These are phyloP conservation scores for Aspergillus felis DNA, from an alignment of 2,329 filamentous ascomycete species.

Conservation along the genomic window DNA sequence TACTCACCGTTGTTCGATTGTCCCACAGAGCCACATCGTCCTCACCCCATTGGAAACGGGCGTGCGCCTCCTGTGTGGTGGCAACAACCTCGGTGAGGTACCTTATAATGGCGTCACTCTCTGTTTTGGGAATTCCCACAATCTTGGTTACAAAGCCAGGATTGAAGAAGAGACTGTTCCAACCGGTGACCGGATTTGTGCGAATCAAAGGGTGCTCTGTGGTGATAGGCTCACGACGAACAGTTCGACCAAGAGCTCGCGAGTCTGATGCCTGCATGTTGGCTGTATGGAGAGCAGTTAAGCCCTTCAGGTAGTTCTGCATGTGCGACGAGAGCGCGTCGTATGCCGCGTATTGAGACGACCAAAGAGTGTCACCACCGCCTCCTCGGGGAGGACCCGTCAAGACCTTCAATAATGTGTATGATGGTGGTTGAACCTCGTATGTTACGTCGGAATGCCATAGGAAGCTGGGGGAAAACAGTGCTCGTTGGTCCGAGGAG, in stretches of 20 bases:
- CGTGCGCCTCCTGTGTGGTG: constrained; percentile 64
- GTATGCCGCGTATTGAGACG: constrained; percentile 56
- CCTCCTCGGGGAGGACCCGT: constrained; percentile 52
- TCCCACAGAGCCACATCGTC: constrained; percentile 68
- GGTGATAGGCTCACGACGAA: constrained; percentile 50
- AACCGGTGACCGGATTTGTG: constrained; percentile 59
- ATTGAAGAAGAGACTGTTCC: constrained; percentile 59
- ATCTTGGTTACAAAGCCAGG: constrained; percentile 57
- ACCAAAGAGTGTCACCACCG: constrained; percentile 57
- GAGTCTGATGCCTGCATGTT: constrained; percentile 52
- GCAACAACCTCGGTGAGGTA: constrained; percentile 54
- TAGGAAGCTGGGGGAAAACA: constrained; percentile 54
- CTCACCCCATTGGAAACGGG: constrained; percentile 61
- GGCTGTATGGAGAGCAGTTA: constrained; percentile 55
- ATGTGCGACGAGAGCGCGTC: constrained; percentile 53
- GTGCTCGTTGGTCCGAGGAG: constrained; percentile 50
- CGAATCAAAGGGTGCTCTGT: constrained; percentile 57
- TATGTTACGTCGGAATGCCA: constrained; percentile 58
- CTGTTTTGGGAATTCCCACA: constrained; percentile 55
- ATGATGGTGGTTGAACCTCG: constrained; percentile 55
- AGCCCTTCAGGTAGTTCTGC: constrained; percentile 56
- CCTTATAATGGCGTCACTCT: constrained; percentile 50
- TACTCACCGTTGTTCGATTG: constrained; percentile 53
- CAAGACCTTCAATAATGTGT: constrained; percentile 54
- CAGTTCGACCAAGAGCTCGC: constrained; percentile 47